Evolutionary conservation across 306 rosid species (phyloP).

Genomic region (Coriaria nepalensis): DNA sequence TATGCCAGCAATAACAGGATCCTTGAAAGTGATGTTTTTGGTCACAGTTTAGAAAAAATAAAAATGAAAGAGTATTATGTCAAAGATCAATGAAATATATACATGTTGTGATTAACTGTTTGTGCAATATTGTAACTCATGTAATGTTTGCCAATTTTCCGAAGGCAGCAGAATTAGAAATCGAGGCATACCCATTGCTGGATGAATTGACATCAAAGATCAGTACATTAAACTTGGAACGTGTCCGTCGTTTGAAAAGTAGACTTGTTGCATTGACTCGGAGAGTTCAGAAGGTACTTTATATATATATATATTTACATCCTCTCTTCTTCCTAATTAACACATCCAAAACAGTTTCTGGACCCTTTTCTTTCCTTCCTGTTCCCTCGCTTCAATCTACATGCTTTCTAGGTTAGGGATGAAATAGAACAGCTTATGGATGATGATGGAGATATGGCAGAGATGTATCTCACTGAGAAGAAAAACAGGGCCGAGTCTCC

Average conservation of each 20-base stretch:
- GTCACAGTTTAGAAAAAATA: no score
- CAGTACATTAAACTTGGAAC: constrained; percentile 96
- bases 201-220: constrained; percentile 95
- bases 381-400: constrained; percentile 16
- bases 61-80: no score
- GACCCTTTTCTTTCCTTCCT: constrained; percentile 1
- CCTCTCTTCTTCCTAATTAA: constrained; percentile 13
- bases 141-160: constrained; percentile 15
- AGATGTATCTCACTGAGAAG: constrained; percentile 97
- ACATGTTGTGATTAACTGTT: constrained; percentile 2
- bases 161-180: constrained; percentile 95
- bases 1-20: no score
- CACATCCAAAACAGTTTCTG: constrained; percentile 5
- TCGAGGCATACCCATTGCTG: constrained; percentile 85
- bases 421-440: constrained; percentile 99
- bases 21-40: no score
- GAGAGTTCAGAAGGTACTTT: constrained; percentile 90
- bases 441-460: constrained; percentile 99
- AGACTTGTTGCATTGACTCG: constrained; percentile 96
- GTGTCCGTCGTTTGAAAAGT: constrained; percentile 91
- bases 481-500: constrained; percentile 77
- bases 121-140: constrained; percentile 18
- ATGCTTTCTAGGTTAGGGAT: constrained; percentile 69
- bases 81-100: no score
- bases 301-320: constrained; percentile 1